Base-by-base conservation (phyloP, 441 rosid genomes). In the Populus hybrid region DNA sequence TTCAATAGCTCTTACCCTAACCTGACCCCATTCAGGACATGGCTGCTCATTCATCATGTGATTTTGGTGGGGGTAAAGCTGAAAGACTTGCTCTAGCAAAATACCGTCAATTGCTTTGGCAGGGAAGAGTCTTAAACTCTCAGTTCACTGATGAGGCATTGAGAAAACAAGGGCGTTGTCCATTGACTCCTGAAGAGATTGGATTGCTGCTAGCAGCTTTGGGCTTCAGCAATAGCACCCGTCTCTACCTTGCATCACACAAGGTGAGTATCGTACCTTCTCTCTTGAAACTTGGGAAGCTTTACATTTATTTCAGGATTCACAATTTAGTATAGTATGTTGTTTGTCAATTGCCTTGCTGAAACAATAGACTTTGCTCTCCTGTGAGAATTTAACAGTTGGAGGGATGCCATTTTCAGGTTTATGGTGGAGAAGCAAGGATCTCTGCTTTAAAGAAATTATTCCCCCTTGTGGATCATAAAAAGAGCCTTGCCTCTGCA, bases 11-110 rank as follows among this genome's bases (percentile, higher is more conserved):
- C 29, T 45, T 64, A 9, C 29, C 36, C 18, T 64, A 64, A 70
- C 35, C 69, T 64, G 64, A 74, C 10, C 26, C 21, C 29, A 18
- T 45, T 11, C 76, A 53, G 61, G 98, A 94, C 80, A 93, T 97
- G 99, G 99, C 99, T 70, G 99, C 97, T 2, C 99, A 97, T 87
- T 97, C 99, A 5, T 93, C 97, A 3, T 94, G 99, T 78, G 99
- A 97, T 82, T 97, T 97, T 72, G 99, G 98, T 35, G 99, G 99
- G 77, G 98, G 99, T 36, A 97, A 94, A 86, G 95, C 95, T 18
- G 99, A 94, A 85, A 94, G 89, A 70, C 89, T 94, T 76, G 89
- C 99, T 67, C 87, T 94, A 76, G 99, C 99, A 45, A 97, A 94
- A 76, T 97, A 97, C 75, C 82, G 99, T 20, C 99, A 97, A 90